Evolutionary conservation across 2,329 filamentous ascomycete species (phyloP).

Genomic region (Orbilia blumenaviensis): DNA sequence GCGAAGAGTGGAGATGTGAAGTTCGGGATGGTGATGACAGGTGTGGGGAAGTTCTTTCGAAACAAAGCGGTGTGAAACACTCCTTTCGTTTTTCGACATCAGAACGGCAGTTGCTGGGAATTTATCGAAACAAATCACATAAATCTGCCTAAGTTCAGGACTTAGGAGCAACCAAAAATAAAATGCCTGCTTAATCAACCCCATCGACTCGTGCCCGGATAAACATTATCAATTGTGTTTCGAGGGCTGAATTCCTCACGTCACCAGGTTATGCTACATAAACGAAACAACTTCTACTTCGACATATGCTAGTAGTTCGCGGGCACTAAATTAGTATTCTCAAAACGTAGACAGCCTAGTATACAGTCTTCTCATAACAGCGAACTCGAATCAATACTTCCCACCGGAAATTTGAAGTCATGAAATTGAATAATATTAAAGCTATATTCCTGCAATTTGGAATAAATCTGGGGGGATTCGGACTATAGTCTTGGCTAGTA

Average conservation of each 20-base stretch:
- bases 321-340: no score
- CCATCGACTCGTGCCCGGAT: background rate
- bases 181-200: background rate
- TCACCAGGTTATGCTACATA: background rate
- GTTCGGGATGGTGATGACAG: slow-evolving; percentile 70
- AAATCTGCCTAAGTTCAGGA: background rate
- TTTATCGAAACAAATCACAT: background rate
- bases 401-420: no score
- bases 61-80: slow-evolving; percentile 61
- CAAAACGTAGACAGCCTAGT: no score
- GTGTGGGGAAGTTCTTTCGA: slow-evolving; percentile 69
- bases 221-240: background rate
- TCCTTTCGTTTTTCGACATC: background rate
- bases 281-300: no score
- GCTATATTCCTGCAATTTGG: no score
- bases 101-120: slow-evolving; percentile 1
- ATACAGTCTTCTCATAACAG: no score
- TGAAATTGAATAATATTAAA: no score
- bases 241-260: background rate
- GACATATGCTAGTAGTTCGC: no score
- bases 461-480: no score
- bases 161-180: background rate
- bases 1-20: slow-evolving; percentile 9
- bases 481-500: no score
- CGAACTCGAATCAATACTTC: no score